Conservation (phyloP, 441 rosid genomes). For the Erysimum cheiri region DNA sequence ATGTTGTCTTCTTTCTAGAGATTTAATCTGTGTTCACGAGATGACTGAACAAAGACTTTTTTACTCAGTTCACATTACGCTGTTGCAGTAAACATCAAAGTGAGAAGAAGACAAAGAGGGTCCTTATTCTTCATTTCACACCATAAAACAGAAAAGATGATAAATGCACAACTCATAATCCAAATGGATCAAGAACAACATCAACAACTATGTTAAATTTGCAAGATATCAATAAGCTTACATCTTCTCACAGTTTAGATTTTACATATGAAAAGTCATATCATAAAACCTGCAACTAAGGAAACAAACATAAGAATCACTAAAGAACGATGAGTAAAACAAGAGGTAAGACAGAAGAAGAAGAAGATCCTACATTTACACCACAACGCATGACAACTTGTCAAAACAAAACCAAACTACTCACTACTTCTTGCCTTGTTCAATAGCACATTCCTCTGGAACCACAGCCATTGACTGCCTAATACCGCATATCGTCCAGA, state of each 20-base stretch:
- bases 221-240: slow-evolving; percentile 6
- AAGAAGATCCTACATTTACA: slow-evolving; percentile 14
- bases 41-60: slow-evolving; percentile 7
- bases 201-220: background rate
- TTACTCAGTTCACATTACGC: slow-evolving; percentile 13
- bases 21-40: slow-evolving; percentile 19
- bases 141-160: slow-evolving; percentile 5
- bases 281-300: background rate
- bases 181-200: background rate
- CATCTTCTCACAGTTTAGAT: background rate
- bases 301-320: background rate
- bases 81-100: slow-evolving; percentile 28
- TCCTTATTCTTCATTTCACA: slow-evolving; percentile 12
- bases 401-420: background rate
- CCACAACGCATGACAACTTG: slow-evolving; percentile 23
- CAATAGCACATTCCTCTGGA: slow-evolving; percentile 64
- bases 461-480: slow-evolving; percentile 59
- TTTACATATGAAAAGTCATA: background rate
- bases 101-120: slow-evolving; percentile 37
- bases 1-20: slow-evolving; percentile 14
- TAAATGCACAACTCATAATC: background rate
- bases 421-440: slow-evolving; percentile 62
- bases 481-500: slow-evolving; percentile 59
- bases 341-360: background rate
- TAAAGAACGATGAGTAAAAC: background rate